Conservation (phyloP, 148 eudicot species). For the Beta vulgaris region DNA sequence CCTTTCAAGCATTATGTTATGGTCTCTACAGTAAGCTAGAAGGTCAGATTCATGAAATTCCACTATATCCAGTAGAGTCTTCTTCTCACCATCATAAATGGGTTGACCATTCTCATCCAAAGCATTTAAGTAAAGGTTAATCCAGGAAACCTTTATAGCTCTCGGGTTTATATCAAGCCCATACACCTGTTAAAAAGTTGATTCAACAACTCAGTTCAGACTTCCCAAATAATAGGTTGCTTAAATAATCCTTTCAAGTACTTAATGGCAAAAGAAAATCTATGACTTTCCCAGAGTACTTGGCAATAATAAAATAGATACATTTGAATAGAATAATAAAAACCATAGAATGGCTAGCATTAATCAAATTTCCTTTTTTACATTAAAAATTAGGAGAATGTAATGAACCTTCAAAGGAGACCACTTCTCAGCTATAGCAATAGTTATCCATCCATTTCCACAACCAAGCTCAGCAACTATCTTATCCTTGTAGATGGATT, state of each 20-base stretch:
- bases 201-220: conserved; percentile 2
- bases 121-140: conserved; percentile 90
- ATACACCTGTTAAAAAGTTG: conserved; percentile 57
- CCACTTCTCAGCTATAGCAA: conserved; percentile 98
- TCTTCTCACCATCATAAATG: conserved; percentile 80
- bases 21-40: conserved; percentile 77
- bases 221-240: neutral
- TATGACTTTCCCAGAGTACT: too few species aligned
- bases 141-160: conserved; percentile 93
- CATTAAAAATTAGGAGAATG: neutral
- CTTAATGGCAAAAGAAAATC: neutral
- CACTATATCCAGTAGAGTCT: conserved; percentile 86
- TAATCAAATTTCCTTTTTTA: too few species aligned
- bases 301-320: neutral
- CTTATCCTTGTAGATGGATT: conserved; percentile 86
- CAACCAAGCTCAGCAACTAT: conserved; percentile 96
- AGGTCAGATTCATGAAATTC: conserved; percentile 94
- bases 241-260: neutral
- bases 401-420: conserved; percentile 68
- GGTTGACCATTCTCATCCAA: conserved; percentile 87
- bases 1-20: conserved; percentile 85
- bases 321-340: neutral
- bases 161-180: conserved; percentile 99
- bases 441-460: conserved; percentile 99
- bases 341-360: neutral